A percentile compares a stretch with the other conserved stretches of the same genome.
Conservation (phyloP, 176 grass and related monocot species). For the Carex myosuroides region DNA sequence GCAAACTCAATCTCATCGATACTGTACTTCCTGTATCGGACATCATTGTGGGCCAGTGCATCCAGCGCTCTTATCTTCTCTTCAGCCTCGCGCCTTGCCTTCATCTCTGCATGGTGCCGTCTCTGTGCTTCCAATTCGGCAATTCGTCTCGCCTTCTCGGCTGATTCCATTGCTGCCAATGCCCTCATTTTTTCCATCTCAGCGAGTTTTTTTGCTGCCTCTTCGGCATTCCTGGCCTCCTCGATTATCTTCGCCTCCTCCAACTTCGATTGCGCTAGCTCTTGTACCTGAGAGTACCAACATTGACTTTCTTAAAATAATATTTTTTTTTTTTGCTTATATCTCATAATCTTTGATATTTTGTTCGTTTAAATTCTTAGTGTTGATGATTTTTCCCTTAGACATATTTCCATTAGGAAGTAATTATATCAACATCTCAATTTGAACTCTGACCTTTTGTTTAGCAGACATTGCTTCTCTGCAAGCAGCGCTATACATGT, state of each 20-base stretch:
- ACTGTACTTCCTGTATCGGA: slow-evolving; percentile 69
- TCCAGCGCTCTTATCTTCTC: slow-evolving; percentile 69
- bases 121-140: slow-evolving; percentile 74
- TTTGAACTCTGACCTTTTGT: slow-evolving; percentile 37
- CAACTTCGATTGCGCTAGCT: slow-evolving; percentile 60
- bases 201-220: slow-evolving; percentile 46
- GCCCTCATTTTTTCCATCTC: slow-evolving; percentile 84
- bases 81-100: slow-evolving; percentile 64
- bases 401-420: neutral
- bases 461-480: slow-evolving; percentile 69
- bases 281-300: slow-evolving; percentile 38
- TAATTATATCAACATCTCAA: neutral
- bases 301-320: neutral
- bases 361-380: neutral
- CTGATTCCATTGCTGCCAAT: slow-evolving; percentile 64
- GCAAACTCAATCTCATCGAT: slow-evolving; percentile 84
- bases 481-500: slow-evolving; percentile 97
- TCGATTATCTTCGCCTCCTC: slow-evolving; percentile 60
- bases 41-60: slow-evolving; percentile 48
- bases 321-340: neutral
- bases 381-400: neutral
- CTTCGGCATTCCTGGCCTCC: slow-evolving; percentile 57
- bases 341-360: neutral
- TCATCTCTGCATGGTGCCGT: slow-evolving; percentile 69
- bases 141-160: slow-evolving; percentile 61